A percentile compares a stretch with the other conserved stretches of the same genome.
Conservation (phyloP, 495 filamentous ascomycete species). For the Penicillium cinerascens region DNA sequence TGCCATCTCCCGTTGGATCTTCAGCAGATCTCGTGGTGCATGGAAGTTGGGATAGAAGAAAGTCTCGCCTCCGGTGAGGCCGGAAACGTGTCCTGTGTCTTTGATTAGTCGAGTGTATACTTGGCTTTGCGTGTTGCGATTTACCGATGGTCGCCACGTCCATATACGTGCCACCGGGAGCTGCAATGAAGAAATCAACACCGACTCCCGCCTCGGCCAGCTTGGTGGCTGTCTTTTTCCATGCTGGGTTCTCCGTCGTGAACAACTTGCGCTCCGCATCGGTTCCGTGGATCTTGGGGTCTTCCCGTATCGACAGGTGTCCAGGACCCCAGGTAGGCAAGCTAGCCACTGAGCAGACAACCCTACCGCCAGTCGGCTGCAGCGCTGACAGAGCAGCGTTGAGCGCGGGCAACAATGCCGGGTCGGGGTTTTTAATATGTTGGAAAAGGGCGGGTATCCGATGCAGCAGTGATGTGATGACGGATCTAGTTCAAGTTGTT, state of each 20-base stretch:
- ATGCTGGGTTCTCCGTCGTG: conserved; percentile 81
- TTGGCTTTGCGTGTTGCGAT: conserved; percentile 18
- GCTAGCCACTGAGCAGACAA: conserved; percentile 79
- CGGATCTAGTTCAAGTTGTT: conserved; percentile 43
- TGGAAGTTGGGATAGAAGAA: conserved; percentile 98
- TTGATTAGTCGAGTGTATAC: conserved; percentile 11
- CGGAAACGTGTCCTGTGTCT: conserved; percentile 36
- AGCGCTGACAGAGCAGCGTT: conserved; percentile 78
- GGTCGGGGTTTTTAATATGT: conserved; percentile 80
- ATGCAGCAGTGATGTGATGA: conserved; percentile 80
- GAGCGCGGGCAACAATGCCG: conserved; percentile 78
- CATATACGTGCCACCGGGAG: conserved; percentile 83
- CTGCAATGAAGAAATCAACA: conserved; percentile 89
- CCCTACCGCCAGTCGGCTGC: conserved; percentile 83
- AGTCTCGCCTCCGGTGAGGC: conserved; percentile 79
- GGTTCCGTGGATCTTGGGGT: conserved; percentile 77
- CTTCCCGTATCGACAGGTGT: conserved; percentile 76
- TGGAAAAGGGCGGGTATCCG: conserved; percentile 82
- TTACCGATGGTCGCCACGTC: conserved; percentile 92
- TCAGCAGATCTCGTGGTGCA: conserved; percentile 74
- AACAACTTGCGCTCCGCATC: conserved; percentile 92
- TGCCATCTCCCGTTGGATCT: conserved; percentile 79
- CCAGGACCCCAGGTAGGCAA: conserved; percentile 91
- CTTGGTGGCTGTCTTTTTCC: conserved; percentile 77
- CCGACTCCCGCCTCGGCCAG: conserved; percentile 88